A percentile compares a stretch with the other conserved stretches of the same genome.
These are phyloP conservation scores for Zygosaccharomyces siamensis DNA, from an alignment of 805 yeast genomes.

Conservation along the genomic window DNA sequence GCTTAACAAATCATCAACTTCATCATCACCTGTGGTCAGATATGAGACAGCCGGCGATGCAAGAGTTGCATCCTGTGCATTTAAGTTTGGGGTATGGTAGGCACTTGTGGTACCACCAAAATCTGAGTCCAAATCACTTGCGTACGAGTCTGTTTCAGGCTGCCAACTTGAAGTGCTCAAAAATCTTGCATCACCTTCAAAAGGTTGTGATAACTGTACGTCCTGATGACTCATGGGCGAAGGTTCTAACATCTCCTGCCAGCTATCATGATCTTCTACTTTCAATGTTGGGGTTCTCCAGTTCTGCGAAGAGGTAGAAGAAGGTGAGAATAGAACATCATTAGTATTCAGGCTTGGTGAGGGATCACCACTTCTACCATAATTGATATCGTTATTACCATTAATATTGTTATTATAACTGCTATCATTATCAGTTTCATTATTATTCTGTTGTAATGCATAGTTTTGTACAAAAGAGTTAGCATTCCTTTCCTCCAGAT, in stretches of 20 bases:
- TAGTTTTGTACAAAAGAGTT: conserved; percentile 8
- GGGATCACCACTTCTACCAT: neutral
- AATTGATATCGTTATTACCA: neutral
- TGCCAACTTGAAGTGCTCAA: conserved; percentile 7
- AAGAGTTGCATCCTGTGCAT: conserved; percentile 22
- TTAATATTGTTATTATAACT: neutral
- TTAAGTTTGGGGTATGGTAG: conserved; percentile 20
- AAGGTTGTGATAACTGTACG: neutral
- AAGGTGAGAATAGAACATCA: conserved; percentile 14
- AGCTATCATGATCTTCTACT: conserved; percentile 14
- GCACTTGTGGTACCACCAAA: conserved; percentile 5
- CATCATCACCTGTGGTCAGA: conserved; percentile 25
- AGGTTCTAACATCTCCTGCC: conserved; percentile 11
- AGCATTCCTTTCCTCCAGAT: conserved; percentile 2
- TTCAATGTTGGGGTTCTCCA: conserved; percentile 21
- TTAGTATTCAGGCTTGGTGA: conserved; percentile 1
- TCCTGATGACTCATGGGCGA: conserved; percentile 9
- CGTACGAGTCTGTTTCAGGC: conserved; percentile 11
- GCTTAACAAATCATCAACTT: conserved; percentile 30
- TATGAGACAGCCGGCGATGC: conserved; percentile 28
- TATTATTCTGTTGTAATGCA: neutral
- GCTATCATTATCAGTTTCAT: neutral
- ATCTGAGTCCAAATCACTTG: conserved; percentile 13
- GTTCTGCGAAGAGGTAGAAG: conserved; percentile 13
- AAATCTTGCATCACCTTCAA: conserved; percentile 4